Percentiles rank a stretch among this genome's conserved stretches.
Conservation (phyloP, 2,329 filamentous ascomycete species). For the Camillea tinctor region DNA sequence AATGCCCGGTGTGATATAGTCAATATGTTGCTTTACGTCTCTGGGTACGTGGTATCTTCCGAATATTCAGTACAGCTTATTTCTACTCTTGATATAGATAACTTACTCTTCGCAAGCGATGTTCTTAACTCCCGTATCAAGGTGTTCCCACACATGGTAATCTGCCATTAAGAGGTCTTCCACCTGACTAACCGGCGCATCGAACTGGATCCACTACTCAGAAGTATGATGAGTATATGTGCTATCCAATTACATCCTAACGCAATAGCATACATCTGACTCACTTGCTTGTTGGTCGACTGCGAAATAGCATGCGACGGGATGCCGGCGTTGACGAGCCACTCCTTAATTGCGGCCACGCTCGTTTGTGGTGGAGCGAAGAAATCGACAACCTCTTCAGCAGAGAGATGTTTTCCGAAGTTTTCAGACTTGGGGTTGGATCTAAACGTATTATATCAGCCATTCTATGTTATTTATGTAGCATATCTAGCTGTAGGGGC, state of each 20-base stretch:
- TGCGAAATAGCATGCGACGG: conserved; percentile 31
- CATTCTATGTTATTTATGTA: background rate
- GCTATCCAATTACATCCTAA: background rate
- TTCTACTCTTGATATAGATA: background rate
- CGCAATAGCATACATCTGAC: background rate
- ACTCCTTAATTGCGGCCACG: conserved; percentile 36
- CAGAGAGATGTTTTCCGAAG: conserved; percentile 40
- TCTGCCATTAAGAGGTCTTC: conserved; percentile 40
- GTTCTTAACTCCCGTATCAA: conserved; percentile 34
- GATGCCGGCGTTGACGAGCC: conserved; percentile 37
- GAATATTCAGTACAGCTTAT: background rate
- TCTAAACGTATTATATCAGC: conserved; percentile 21
- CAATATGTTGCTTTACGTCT: conserved; percentile 46
- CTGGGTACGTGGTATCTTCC: conserved; percentile 47
- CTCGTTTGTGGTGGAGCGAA: conserved; percentile 37
- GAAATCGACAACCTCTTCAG: conserved; percentile 37
- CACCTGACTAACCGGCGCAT: conserved; percentile 37
- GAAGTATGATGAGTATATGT: background rate
- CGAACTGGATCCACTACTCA: conserved; percentile 42
- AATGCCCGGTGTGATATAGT: conserved; percentile 57
- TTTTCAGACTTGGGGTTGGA: conserved; percentile 35
- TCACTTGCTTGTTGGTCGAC: conserved; percentile 28
- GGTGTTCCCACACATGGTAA: conserved; percentile 42
- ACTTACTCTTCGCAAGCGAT: conserved; percentile 37
- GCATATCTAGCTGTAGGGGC: background rate